These are phyloP conservation scores for Ilyonectria robusta DNA, from an alignment of 2,329 filamentous ascomycete genomes.

Conservation along the genomic window DNA sequence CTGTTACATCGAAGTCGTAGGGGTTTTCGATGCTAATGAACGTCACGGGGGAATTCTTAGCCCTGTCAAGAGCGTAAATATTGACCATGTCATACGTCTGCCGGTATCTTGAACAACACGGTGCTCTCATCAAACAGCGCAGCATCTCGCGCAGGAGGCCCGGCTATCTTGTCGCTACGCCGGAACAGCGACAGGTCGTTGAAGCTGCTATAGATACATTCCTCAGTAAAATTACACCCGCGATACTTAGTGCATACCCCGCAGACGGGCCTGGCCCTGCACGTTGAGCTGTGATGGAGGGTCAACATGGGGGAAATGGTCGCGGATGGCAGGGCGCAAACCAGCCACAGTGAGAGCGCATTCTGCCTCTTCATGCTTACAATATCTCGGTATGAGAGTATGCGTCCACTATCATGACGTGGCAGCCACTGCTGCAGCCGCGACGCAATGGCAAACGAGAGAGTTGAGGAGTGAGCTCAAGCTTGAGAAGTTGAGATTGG, in stretches of 20 bases:
- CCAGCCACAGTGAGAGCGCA: not conserved
- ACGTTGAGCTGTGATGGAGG: constrained; percentile 31
- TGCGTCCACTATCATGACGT: not conserved
- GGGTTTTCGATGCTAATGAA: constrained; percentile 33
- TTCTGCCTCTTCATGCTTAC: not conserved
- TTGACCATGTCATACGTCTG: constrained; percentile 19
- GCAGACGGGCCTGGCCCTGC: constrained; percentile 40
- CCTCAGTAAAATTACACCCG: constrained; percentile 32
- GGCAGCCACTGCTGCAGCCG: not conserved
- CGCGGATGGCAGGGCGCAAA: not conserved
- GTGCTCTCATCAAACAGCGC: constrained; percentile 23
- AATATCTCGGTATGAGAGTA: not conserved
- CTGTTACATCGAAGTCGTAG: not conserved
- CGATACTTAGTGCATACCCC: constrained; percentile 37
- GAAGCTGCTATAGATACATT: constrained; percentile 35
- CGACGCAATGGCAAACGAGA: not conserved
- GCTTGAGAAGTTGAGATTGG: not conserved
- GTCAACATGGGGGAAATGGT: not conserved
- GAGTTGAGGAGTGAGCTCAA: not conserved
- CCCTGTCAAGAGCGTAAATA: accelerated
- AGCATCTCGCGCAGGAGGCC: not conserved
- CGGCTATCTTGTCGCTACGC: not conserved
- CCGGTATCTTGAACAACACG: constrained; percentile 36
- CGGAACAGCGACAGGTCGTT: not conserved
- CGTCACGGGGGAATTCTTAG: constrained; percentile 12